These are phyloP conservation scores for Scheffersomyces ergatensis DNA, from an alignment of 805 yeast genomes.

Conservation along the genomic window DNA sequence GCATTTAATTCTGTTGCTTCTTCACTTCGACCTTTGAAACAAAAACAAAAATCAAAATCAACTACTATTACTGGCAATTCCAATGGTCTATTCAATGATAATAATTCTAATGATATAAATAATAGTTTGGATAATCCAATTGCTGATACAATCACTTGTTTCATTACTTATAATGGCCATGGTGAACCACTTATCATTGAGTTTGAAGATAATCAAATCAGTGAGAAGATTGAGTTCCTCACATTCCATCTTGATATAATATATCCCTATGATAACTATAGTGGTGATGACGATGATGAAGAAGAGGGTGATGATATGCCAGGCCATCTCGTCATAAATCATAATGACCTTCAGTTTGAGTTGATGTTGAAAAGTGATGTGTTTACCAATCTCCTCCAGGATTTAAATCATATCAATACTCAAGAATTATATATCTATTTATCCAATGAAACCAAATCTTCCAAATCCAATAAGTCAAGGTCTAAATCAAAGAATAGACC, in stretches of 20 bases:
- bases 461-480: not conserved
- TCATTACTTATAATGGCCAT: slow-evolving; percentile 34
- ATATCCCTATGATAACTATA: slow-evolving; percentile 24
- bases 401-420: slow-evolving; percentile 34
- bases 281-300: not conserved
- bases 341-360: slow-evolving; percentile 29
- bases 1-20: slow-evolving; percentile 32
- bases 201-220: slow-evolving; percentile 39
- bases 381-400: slow-evolving; percentile 32
- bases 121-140: not conserved
- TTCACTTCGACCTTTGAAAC: slow-evolving; percentile 7
- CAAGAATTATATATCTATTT: slow-evolving; percentile 29
- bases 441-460: slow-evolving; percentile 15
- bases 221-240: slow-evolving; percentile 40
- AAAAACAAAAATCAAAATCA: slow-evolving; percentile 1
- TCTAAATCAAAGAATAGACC: slow-evolving; percentile 2
- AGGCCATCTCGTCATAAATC: slow-evolving; percentile 20
- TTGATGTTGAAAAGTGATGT: slow-evolving; percentile 38
- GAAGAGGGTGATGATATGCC: slow-evolving; percentile 15
- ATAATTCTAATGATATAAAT: slow-evolving; percentile 20
- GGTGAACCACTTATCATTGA: slow-evolving; percentile 39
- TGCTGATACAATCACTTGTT: slow-evolving; percentile 28
- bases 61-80: not conserved
- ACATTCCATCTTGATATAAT: slow-evolving; percentile 32
- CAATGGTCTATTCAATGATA: slow-evolving; percentile 23